Conservation (phyloP, 1,284 basidiomycete genomes). For the Fistulinella cinereoalba region DNA sequence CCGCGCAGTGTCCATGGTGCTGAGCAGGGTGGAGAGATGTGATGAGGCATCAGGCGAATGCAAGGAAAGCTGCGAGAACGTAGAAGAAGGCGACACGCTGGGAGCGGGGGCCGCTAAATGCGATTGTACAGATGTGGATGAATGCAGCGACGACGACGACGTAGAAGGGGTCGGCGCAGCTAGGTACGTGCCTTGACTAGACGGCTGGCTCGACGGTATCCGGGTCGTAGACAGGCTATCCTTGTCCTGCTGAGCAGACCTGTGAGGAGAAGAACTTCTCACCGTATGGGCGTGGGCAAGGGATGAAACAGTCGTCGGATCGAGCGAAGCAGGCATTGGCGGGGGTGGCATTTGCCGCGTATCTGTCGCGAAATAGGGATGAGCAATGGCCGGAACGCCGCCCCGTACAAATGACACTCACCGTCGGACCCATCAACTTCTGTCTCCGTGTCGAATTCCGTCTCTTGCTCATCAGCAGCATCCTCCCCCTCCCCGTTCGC, state of each 20-base stretch:
- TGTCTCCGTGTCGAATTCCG: slow-evolving; percentile 34
- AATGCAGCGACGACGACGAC: not conserved
- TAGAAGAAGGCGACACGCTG: slow-evolving; percentile 35
- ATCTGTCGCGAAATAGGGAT: slow-evolving; percentile 18
- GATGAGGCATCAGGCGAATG: slow-evolving; percentile 28
- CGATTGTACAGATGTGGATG: not conserved
- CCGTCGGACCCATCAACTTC: slow-evolving; percentile 33
- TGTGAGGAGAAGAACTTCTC: slow-evolving; percentile 20
- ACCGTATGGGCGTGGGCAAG: slow-evolving; percentile 18
- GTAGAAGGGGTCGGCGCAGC: not conserved
- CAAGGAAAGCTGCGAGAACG: slow-evolving; percentile 40
- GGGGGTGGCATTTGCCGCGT: slow-evolving; percentile 45
- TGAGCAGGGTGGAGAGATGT: slow-evolving; percentile 7
- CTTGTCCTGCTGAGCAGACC: slow-evolving; percentile 16
- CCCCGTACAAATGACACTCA: slow-evolving; percentile 11
- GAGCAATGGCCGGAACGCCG: slow-evolving; percentile 12
- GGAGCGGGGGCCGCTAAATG: slow-evolving; percentile 1
- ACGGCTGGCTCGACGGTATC: slow-evolving; percentile 11
- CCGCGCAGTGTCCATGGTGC: slow-evolving; percentile 4
- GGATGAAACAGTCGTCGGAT: slow-evolving; percentile 37
- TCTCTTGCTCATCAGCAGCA: slow-evolving; percentile 27
- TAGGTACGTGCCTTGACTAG: slow-evolving; percentile 1
- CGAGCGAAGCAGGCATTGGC: slow-evolving; percentile 41
- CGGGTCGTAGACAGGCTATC: slow-evolving; percentile 7
- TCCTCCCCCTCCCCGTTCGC: slow-evolving; percentile 15